These are phyloP conservation scores for Closterium sp. DNA, from an alignment of 139 green algal genomes.

Conservation along the genomic window DNA sequence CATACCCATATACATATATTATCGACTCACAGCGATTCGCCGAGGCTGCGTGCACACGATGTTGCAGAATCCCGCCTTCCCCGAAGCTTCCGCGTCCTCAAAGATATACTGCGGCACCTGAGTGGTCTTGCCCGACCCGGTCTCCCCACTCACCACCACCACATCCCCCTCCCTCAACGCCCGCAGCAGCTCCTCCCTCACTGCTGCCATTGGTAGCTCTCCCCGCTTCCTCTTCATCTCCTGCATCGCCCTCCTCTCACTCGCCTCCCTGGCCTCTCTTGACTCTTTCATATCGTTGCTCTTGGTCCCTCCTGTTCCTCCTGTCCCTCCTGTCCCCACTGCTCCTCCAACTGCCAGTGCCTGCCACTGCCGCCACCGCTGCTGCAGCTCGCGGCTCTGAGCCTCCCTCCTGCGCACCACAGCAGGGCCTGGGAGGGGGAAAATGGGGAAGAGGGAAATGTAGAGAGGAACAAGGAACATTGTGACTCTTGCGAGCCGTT, in stretches of 20 bases:
- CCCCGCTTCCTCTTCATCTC: background rate
- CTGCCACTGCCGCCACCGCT: background rate
- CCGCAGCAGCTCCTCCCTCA: conserved; percentile 64
- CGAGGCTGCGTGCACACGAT: conserved; percentile 90
- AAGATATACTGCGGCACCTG: conserved; percentile 91
- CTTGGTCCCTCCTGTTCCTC: background rate
- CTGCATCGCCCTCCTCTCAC: background rate
- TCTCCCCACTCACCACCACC: conserved; percentile 85
- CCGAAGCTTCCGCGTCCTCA: conserved; percentile 66
- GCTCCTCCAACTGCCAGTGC: background rate
- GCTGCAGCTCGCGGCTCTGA: background rate
- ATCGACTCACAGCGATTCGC: conserved; percentile 70
- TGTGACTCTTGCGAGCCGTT: no score
- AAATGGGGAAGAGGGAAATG: background rate
- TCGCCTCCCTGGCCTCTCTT: background rate
- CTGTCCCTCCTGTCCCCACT: background rate
- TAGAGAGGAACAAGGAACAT: conserved; percentile 11
- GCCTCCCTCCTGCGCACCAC: background rate
- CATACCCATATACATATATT: no score
- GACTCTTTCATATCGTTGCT: no score
- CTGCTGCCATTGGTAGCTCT: conserved; percentile 11
- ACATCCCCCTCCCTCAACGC: conserved; percentile 60
- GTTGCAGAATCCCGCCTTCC: conserved; percentile 65
- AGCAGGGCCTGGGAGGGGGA: background rate
- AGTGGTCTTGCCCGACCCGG: conserved; percentile 87